phyloP scores from a whole-genome alignment of 352 stramenopile species.

The Pythium folliculosum region DNA sequence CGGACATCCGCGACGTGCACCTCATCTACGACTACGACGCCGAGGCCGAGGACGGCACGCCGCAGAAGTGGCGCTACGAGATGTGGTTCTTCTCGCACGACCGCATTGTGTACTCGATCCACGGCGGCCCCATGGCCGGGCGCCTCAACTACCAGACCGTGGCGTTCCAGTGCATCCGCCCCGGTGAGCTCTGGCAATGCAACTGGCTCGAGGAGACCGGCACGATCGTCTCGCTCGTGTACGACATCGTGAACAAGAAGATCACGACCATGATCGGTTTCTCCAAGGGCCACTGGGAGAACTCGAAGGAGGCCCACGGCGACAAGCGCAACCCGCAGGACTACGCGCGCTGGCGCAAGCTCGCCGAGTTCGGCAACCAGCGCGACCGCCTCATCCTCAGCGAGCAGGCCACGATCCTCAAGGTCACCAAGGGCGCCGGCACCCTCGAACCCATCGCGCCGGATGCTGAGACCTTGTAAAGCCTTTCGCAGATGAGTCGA shows the following conservation, averaged over 20 bases:
- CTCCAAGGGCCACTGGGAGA: conserved; percentile 60
- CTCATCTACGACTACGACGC: conserved; percentile 59
- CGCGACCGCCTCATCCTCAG: conserved; percentile 51
- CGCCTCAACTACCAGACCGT: conserved; percentile 64
- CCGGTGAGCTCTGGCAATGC: conserved; percentile 60
- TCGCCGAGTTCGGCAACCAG: conserved; percentile 48
- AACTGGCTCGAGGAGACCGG: conserved; percentile 65
- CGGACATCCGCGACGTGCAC: conserved; percentile 57
- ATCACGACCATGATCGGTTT: conserved; percentile 59
- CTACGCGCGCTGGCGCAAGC: conserved; percentile 54
- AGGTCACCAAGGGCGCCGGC: conserved; percentile 39
- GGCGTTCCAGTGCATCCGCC: conserved; percentile 56
- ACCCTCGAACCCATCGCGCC: conserved; percentile 50
- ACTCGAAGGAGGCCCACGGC: conserved; percentile 44
- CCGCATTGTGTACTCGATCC: conserved; percentile 61
- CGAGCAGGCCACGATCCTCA: conserved; percentile 53
- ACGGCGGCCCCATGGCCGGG: conserved; percentile 54
- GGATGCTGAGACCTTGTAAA: conserved; percentile 38
- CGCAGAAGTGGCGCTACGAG: conserved; percentile 62
- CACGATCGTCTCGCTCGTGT: conserved; percentile 54
- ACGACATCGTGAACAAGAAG: conserved; percentile 51
- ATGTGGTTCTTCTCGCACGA: conserved; percentile 64
- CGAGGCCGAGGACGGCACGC: conserved; percentile 40
- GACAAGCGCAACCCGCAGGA: conserved; percentile 63
- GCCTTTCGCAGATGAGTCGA: too few species aligned